Evolutionary conservation across 805 yeast genomes (phyloP).

Genomic region (Cyberlindnera suaveolens): DNA sequence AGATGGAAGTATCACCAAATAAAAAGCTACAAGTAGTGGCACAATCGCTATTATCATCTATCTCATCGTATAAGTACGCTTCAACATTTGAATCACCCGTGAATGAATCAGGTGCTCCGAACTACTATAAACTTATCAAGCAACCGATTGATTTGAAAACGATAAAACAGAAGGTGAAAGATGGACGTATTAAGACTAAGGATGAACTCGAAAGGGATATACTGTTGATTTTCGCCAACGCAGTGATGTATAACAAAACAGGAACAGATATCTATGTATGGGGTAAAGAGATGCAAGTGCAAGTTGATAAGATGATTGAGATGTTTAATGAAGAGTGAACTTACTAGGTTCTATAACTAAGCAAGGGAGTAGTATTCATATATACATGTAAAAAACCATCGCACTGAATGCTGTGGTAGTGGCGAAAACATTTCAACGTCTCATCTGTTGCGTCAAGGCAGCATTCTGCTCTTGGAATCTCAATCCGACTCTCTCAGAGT

Average conservation of each 20-base stretch:
- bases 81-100: constrained; percentile 72
- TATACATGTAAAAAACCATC: too few relatives aligned
- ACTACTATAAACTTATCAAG: constrained; percentile 54
- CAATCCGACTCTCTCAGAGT: constrained; percentile 96
- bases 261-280: constrained; percentile 55
- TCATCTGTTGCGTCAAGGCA: constrained; percentile 66
- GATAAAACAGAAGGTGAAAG: constrained; percentile 50
- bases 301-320: constrained; percentile 48
- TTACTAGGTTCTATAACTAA: neutral
- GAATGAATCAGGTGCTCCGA: constrained; percentile 58
- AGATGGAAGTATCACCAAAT: constrained; percentile 19
- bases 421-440: constrained; percentile 19
- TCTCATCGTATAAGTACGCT: constrained; percentile 66
- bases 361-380: too few relatives aligned
- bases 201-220: constrained; percentile 60
- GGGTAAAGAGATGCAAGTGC: constrained; percentile 67
- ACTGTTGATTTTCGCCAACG: constrained; percentile 75
- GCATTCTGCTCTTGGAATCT: constrained; percentile 98
- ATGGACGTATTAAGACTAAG: constrained; percentile 43
- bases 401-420: too few relatives aligned
- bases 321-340: constrained; percentile 35
- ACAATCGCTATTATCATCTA: constrained; percentile 49
- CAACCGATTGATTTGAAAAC: constrained; percentile 66
- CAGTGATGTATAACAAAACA: constrained; percentile 72
- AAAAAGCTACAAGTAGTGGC: constrained; percentile 60